phyloP scores from a whole-genome alignment of 1,284 basidiomycete species.

The Ustilago esculenta region DNA sequence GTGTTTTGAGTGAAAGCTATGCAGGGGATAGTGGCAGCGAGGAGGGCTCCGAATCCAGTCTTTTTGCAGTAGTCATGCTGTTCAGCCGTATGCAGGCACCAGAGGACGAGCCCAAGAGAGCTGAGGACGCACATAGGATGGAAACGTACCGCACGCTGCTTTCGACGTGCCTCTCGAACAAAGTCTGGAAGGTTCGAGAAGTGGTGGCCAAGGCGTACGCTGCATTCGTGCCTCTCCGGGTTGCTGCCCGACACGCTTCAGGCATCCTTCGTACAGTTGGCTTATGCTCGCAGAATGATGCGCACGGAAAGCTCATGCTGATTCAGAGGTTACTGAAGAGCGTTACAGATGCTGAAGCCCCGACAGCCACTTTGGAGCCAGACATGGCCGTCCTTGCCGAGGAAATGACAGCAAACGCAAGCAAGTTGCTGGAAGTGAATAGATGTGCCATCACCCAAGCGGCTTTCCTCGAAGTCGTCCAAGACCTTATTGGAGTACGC shows the following conservation, averaged over 20 bases:
- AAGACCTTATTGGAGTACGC: constrained; percentile 27
- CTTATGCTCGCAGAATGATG: constrained; percentile 47
- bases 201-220: constrained; percentile 45
- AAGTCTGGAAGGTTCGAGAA: constrained; percentile 55
- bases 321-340: constrained; percentile 35
- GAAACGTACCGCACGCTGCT: constrained; percentile 23
- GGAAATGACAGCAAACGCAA: constrained; percentile 7
- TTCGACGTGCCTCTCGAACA: constrained; percentile 41
- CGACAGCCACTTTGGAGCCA: constrained; percentile 3
- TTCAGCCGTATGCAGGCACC: constrained; percentile 53
- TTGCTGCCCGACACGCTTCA: constrained; percentile 8
- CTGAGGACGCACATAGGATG: constrained; percentile 16
- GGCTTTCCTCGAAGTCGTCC: constrained; percentile 47
- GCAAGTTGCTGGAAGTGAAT: constrained; percentile 39
- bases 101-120: constrained; percentile 17
- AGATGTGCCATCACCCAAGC: constrained; percentile 47
- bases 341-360: constrained; percentile 22
- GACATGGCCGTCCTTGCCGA: constrained; percentile 17
- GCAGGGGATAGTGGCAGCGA: background rate
- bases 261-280: constrained; percentile 9
- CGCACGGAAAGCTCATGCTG: constrained; percentile 52
- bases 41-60: constrained; percentile 39
- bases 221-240: constrained; percentile 29
- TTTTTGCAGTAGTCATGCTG: constrained; percentile 59
- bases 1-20: constrained; percentile 18